Conservation (phyloP, 495 filamentous ascomycete genomes). For the Daldinia vernicosa region DNA sequence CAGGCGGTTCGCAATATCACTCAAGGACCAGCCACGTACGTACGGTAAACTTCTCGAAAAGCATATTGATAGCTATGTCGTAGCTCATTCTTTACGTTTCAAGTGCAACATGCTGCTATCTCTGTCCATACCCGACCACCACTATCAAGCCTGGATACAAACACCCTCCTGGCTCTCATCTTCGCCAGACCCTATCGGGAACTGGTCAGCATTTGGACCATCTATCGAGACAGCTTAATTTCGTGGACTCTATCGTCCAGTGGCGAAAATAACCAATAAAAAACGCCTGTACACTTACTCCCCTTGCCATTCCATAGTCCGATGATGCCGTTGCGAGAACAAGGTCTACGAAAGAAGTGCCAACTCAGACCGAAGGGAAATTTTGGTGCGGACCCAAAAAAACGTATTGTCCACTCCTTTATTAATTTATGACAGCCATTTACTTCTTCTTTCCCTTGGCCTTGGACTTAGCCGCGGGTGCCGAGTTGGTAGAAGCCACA, state of each 20-base stretch:
- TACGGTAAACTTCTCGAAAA: background rate
- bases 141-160: background rate
- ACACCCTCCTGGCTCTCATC: background rate
- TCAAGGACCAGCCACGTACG: background rate
- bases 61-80: background rate
- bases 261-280: background rate
- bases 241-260: background rate
- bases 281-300: background rate
- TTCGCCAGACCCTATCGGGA: background rate
- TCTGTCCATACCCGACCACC: background rate
- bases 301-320: slow-evolving; percentile 16
- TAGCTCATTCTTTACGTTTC: background rate
- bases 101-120: background rate
- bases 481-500: slow-evolving; percentile 58
- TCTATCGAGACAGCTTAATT: background rate
- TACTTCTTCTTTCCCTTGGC: slow-evolving; percentile 66
- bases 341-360: background rate
- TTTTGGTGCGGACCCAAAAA: background rate
- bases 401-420: background rate
- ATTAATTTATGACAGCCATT: background rate
- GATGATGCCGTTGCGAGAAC: background rate
- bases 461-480: slow-evolving; percentile 54
- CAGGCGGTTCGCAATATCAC: background rate
- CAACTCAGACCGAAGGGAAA: background rate
- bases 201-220: background rate